Base-by-base conservation (phyloP, 768 basidiomycete species). In the Hydnomerulius pinastri region DNA sequence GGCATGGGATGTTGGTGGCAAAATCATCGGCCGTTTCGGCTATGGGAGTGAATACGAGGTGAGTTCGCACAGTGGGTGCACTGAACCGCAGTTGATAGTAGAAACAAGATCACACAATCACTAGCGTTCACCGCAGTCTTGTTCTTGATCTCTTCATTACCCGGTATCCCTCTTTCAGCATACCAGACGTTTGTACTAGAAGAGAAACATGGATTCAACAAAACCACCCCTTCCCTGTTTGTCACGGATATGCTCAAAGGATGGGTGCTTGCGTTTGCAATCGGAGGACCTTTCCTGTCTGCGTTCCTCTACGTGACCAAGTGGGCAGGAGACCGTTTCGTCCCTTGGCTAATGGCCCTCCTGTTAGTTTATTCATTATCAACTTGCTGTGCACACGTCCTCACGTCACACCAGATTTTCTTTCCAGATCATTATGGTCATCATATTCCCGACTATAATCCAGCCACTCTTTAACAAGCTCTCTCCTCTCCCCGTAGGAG, bases 391-490 rank as follows among this genome's bases (percentile, higher is more conserved):
- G 23, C 46, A 10, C 55, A 41, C 24, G 12, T 15, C 21, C 39
- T 21, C 18, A 38, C 35, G 29, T 25, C 25, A 42, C 15, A 48
- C 42, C 54, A 93, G 94, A 65, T 73, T 97, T 48, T 67, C 75
- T 4, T 88, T 98, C 77, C 92, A 94, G 65, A 67, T 98, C 33
- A 71, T 81, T 62, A 87, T 98, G 82, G 87, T 90, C 52, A 71
- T 92, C 53, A 61, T 92, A 46, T 90, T 90, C 71, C 90, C 91
- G 3, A 88, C 82, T 32, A 74, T 93, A 65, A 93, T 99, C 59
- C 93, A 95, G 59, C 97, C 97, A 0, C 72, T 98, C 48, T 98
- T 98, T 81, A 98, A 99, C 80, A 98, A 92, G 70, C 82, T 98
- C 38, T 92, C 93, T 2, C 91, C 92, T 3, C 80, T 99, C 5